Evolutionary conservation across 2,329 filamentous ascomycete genomes (phyloP).

Genomic region (Pezicula neosporulosa): DNA sequence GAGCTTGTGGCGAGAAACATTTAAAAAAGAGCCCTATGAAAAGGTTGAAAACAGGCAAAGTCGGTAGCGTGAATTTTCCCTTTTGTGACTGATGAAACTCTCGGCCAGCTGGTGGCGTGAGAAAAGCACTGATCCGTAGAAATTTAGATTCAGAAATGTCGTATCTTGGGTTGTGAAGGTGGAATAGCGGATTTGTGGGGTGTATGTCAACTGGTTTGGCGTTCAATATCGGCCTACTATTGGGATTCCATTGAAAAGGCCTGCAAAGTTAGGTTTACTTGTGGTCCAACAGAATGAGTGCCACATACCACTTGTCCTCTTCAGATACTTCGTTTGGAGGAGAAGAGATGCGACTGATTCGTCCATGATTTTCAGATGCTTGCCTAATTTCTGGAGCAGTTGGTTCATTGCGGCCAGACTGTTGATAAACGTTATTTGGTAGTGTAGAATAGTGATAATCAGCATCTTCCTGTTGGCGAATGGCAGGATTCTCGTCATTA

Average conservation of each 20-base stretch:
- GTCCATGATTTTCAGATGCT: neutral
- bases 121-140: constrained; percentile 9
- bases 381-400: neutral
- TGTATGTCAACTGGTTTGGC: constrained; percentile 14
- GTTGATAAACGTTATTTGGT: neutral
- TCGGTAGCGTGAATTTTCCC: constrained; percentile 14
- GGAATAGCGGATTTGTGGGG: constrained; percentile 12
- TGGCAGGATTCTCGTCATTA: constrained; percentile 1
- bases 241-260: constrained; percentile 20
- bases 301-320: constrained; percentile 13
- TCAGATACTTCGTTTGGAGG: constrained; percentile 14
- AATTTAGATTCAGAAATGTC: constrained; percentile 19
- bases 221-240: constrained; percentile 10
- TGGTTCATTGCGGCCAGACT: neutral
- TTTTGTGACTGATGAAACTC: constrained; percentile 10
- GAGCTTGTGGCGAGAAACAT: constrained; percentile 21
- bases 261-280: neutral
- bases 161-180: constrained; percentile 14
- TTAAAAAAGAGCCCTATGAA: constrained; percentile 23
- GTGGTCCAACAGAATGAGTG: too few relatives aligned
- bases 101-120: constrained; percentile 8
- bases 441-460: neutral
- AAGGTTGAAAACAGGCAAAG: constrained; percentile 17
- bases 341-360: constrained; percentile 9
- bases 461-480: neutral